phyloP scores from a whole-genome alignment of 768 basidiomycete genomes.

The Gloeostereum incarnatum region DNA sequence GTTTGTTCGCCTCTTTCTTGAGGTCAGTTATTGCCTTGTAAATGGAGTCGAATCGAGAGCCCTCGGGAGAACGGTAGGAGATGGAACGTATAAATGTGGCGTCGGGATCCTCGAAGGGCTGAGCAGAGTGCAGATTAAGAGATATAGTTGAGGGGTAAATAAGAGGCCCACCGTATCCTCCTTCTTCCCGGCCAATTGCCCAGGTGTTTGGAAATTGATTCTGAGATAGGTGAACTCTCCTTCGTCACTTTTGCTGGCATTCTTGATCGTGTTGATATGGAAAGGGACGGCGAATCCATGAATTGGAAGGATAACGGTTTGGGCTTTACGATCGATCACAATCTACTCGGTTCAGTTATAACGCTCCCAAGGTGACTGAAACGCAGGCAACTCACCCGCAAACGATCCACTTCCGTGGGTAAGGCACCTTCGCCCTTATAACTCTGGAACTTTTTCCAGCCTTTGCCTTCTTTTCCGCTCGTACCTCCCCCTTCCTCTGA shows the following conservation, averaged over 20 bases:
- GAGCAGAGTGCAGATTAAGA: constrained; percentile 3
- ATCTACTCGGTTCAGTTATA: constrained; percentile 41
- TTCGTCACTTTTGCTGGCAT: constrained; percentile 95
- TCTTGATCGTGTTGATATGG: constrained; percentile 98
- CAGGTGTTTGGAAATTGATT: constrained; percentile 98
- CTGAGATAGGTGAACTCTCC: constrained; percentile 90
- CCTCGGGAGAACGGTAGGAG: constrained; percentile 86
- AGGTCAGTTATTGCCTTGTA: constrained; percentile 90
- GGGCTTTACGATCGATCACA: constrained; percentile 81
- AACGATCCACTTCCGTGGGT: constrained; percentile 71
- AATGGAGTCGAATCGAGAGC: constrained; percentile 80
- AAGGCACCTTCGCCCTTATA: constrained; percentile 92
- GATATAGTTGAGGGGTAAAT: neutral
- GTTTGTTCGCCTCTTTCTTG: constrained; percentile 95
- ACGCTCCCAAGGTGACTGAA: neutral
- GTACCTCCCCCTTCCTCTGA: constrained; percentile 72
- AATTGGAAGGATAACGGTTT: constrained; percentile 86
- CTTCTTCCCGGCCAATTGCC: constrained; percentile 95
- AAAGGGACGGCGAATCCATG: constrained; percentile 95
- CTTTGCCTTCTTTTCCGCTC: constrained; percentile 80
- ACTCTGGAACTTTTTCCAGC: constrained; percentile 93
- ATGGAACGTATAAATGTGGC: constrained; percentile 94
- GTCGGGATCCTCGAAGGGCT: constrained; percentile 96
- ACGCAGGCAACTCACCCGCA: constrained; percentile 55
- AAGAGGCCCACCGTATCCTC: constrained; percentile 74